Evolutionary conservation across 208 protist species (phyloP).

Genomic region (Naegleria fowleri): DNA sequence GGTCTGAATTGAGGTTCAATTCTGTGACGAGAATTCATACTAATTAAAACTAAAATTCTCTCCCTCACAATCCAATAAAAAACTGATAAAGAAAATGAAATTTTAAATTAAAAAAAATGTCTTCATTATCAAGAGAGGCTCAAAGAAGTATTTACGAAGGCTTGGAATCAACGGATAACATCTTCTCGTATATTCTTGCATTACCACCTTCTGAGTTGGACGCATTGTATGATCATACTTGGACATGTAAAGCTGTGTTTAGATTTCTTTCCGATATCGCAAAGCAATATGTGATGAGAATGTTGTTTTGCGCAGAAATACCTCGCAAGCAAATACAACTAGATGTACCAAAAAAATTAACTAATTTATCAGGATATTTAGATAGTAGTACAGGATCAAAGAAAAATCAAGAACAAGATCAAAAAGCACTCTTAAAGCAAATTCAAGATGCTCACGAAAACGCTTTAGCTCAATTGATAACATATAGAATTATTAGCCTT

Average conservation of each 20-base stretch:
- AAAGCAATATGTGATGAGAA: conserved; percentile 4
- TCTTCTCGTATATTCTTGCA: neutral
- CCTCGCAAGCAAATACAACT: neutral
- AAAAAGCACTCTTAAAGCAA: neutral
- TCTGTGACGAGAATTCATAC: too few relatives aligned
- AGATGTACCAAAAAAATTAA: neutral
- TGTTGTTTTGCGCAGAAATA: neutral
- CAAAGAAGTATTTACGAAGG: neutral
- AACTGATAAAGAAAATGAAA: too few relatives aligned
- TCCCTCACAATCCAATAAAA: too few relatives aligned
- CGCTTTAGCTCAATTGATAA: neutral
- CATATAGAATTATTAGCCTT: neutral
- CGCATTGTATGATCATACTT: neutral
- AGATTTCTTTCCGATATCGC: neutral
- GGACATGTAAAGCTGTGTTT: conserved; percentile 24
- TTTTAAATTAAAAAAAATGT: neutral
- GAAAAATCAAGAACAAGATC: neutral
- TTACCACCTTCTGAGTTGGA: neutral
- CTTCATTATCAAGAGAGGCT: neutral
- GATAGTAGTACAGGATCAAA: neutral
- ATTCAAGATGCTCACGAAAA: neutral
- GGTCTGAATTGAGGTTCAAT: too few relatives aligned
- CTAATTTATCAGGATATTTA: neutral
- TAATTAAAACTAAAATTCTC: too few relatives aligned
- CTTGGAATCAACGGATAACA: neutral